Base-by-base conservation (phyloP, 768 basidiomycete genomes). In the Ramaria rubella region DNA sequence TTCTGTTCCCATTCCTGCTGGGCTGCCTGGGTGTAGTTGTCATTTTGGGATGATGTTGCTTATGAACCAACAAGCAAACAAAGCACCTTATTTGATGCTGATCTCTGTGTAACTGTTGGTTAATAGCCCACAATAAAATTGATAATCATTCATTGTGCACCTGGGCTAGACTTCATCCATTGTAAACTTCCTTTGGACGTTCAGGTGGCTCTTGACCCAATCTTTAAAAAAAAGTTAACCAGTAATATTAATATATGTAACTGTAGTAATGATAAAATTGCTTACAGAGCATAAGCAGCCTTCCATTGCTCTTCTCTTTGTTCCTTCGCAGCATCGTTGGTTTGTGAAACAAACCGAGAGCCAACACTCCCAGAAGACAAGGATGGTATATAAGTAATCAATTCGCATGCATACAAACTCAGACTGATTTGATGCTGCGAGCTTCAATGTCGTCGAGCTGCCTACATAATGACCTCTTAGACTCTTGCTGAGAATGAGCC, bases 1-100 rank as follows among this genome's bases (percentile, higher is more conserved):
- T 87, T 87, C 68, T 90, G 87, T 67, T 93, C 90, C 87, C 89
- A 93, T 69, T 93, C 90, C 71, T 93, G 89, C 69, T 92, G 91
- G 61, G 88, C 89, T 64, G 85, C 82, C 88, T 90, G 57, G 52
- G 53, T 61, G 60, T n/a, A n/a, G n/a, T n/a, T n/a, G n/a, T n/a
- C n/a, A n/a, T n/a, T n/a, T n/a, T n/a, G n/a, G n/a, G n/a, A n/a
- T n/a, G n/a, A n/a, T 67, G 49, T 64, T 42, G 53, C 65, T 42
- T 52, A 44, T 30, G 48, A n/a, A 52, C 17, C 50, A 6, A 14
- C 4, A 4, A 36, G 27, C 23, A 26, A 30, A 55, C 30, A 55
- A 67, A 75, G 68, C 68, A 89, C 89, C 77, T 81, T 88, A 68
- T 93, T 93, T 43, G 89, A 87, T 62, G 90, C 90, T 57, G 93